A percentile compares a stretch with the other conserved stretches of the same genome.
Evolutionary conservation across 169 alveolate species (phyloP).

Genomic region (Eimeria falciformis): DNA sequence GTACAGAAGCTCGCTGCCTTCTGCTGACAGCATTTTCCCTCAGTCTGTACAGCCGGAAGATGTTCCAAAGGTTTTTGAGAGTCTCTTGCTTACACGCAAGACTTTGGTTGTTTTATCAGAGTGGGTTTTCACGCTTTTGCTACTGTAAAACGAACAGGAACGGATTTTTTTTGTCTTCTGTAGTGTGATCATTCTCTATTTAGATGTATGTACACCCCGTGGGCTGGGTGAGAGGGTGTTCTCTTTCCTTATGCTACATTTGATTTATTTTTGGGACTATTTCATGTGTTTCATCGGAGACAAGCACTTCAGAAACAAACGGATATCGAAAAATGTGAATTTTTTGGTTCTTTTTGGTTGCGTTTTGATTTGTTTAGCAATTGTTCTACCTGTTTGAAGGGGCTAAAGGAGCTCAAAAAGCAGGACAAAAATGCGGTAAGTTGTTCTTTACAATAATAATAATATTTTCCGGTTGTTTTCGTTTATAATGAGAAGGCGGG

Average conservation of each 20-base stretch:
- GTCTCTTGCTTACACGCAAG: neutral
- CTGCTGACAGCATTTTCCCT: neutral
- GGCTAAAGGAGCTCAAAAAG: neutral
- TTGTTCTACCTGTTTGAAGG: neutral
- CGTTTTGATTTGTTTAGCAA: neutral
- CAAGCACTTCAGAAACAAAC: neutral
- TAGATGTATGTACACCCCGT: neutral
- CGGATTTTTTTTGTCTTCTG: neutral
- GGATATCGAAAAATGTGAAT: neutral
- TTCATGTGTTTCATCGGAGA: neutral
- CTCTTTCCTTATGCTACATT: neutral
- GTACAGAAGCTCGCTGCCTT: neutral
- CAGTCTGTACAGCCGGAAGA: conserved; percentile 11
- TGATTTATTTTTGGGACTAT: neutral
- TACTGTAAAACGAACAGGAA: too few species aligned
- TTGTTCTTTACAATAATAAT: neutral
- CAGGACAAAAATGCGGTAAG: neutral
- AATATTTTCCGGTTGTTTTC: neutral
- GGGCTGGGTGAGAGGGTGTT: neutral
- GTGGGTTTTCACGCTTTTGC: neutral
- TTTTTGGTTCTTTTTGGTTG: neutral
- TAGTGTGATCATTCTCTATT: neutral
- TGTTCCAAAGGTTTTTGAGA: neutral
- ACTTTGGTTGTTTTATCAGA: neutral
- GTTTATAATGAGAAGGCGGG: neutral